Evolutionary conservation across 768 basidiomycete genomes (phyloP).

Genomic region (Phanerodontia chrysosporium): DNA sequence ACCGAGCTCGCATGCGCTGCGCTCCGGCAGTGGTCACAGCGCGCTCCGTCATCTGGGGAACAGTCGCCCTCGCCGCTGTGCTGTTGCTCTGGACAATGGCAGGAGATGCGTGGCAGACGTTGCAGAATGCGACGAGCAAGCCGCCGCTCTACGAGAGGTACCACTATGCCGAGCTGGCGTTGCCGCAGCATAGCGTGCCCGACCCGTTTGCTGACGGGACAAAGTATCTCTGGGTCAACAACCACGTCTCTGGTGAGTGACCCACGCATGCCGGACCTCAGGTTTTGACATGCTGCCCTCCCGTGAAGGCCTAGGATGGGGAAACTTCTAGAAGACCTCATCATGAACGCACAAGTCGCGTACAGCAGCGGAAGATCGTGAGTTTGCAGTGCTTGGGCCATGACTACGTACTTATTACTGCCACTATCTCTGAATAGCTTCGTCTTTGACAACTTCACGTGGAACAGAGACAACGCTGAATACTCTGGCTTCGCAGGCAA

Average conservation of each 20-base stretch:
- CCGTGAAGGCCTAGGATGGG: slow-evolving; percentile 49
- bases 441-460: slow-evolving; percentile 58
- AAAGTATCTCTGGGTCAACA: slow-evolving; percentile 17
- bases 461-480: slow-evolving; percentile 39
- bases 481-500: slow-evolving; percentile 45
- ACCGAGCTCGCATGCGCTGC: not conserved
- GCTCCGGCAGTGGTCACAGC: no score
- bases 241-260: slow-evolving; percentile 3
- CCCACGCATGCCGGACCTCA: no score
- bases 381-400: slow-evolving; percentile 17
- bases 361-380: slow-evolving; percentile 45
- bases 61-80: not conserved
- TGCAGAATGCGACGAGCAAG: not conserved
- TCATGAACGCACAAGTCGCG: slow-evolving; percentile 49
- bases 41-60: no score
- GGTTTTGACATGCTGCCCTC: not conserved
- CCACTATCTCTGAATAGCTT: slow-evolving; percentile 30
- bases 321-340: slow-evolving; percentile 57
- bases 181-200: slow-evolving; percentile 27
- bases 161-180: slow-evolving; percentile 20
- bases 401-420: not conserved
- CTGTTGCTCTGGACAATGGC: not conserved
- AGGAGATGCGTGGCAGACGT: not conserved
- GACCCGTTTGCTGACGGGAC: slow-evolving; percentile 18
- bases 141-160: slow-evolving; percentile 26